Conservation (phyloP, 2,329 filamentous ascomycete genomes). For the Hypoxylon sp. region DNA sequence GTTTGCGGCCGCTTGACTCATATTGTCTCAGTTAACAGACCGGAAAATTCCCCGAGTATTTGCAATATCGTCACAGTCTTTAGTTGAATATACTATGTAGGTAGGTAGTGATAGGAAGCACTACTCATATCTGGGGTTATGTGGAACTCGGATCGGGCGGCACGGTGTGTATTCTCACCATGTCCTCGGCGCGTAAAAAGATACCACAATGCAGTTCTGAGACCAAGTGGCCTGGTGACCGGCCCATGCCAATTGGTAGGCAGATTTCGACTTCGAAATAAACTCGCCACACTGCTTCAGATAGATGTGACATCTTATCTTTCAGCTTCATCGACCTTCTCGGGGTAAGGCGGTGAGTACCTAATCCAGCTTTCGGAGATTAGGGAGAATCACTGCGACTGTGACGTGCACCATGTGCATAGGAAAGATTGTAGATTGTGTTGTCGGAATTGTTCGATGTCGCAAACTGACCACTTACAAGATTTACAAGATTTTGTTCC, state of each 20-base stretch:
- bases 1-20: constrained; percentile 9
- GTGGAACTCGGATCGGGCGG: constrained; percentile 1
- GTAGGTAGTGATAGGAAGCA: too few relatives aligned
- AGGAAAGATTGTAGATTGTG: constrained; percentile 14
- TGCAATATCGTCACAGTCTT: constrained; percentile 1
- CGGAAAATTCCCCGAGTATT: not conserved
- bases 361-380: constrained; percentile 12
- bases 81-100: not conserved
- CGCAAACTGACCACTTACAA: constrained; percentile 1
- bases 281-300: too few relatives aligned
- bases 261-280: too few relatives aligned
- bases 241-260: not conserved
- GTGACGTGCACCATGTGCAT: too few relatives aligned
- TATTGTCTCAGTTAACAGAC: constrained; percentile 13
- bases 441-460: constrained; percentile 3
- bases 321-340: not conserved
- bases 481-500: too few relatives aligned
- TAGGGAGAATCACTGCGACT: constrained; percentile 3
- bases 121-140: not conserved
- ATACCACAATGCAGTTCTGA: constrained; percentile 3
- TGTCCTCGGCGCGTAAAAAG: constrained; percentile 7
- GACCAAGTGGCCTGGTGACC: not conserved
- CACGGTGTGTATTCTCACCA: constrained; percentile 1
- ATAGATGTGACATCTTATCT: too few relatives aligned
- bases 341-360: constrained; percentile 14